Percentiles rank a stretch among this genome's conserved stretches.
Conservation (phyloP, 768 basidiomycete genomes). For the Calocybe cyanea region DNA sequence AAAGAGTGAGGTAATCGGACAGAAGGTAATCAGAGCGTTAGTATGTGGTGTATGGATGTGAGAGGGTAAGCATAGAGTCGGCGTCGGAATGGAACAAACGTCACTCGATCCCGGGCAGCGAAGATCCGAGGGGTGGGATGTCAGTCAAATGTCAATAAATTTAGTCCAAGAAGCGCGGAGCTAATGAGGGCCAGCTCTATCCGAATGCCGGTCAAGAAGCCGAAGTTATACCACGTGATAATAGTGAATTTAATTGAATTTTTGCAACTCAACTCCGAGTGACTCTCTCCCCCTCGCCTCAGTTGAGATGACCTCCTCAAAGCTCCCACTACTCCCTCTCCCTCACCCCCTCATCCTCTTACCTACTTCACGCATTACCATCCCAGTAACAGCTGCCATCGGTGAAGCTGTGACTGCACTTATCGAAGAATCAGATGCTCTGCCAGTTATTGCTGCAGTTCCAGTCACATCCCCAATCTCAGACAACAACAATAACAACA, state of each 20-base stretch:
- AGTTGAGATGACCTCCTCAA: conserved; percentile 36
- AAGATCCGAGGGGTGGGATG: conserved; percentile 1
- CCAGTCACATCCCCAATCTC: conserved; percentile 40
- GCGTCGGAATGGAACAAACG: too few species aligned
- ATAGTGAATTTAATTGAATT: not conserved
- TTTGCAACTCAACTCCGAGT: too few species aligned
- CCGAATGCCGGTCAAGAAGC: conserved; percentile 4
- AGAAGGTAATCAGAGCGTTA: too few species aligned
- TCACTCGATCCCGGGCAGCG: too few species aligned
- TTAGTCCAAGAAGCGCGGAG: conserved; percentile 6
- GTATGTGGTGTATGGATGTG: too few species aligned
- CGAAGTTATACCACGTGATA: conserved; percentile 11
- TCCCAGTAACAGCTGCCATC: conserved; percentile 58
- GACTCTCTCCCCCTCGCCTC: too few species aligned
- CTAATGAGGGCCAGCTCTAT: not conserved
- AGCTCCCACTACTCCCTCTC: conserved; percentile 67
- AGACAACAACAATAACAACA: conserved; percentile 13
- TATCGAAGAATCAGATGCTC: conserved; percentile 64
- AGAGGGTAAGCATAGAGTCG: too few species aligned
- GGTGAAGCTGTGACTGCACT: conserved; percentile 66
- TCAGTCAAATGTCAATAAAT: too few species aligned
- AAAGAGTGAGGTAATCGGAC: too few species aligned
- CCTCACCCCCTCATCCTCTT: conserved; percentile 71
- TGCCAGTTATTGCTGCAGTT: conserved; percentile 67
- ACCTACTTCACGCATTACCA: conserved; percentile 64